Evolutionary conservation across 352 stramenopile genomes (phyloP).

Genomic region (Phytophthora citrophthora): DNA sequence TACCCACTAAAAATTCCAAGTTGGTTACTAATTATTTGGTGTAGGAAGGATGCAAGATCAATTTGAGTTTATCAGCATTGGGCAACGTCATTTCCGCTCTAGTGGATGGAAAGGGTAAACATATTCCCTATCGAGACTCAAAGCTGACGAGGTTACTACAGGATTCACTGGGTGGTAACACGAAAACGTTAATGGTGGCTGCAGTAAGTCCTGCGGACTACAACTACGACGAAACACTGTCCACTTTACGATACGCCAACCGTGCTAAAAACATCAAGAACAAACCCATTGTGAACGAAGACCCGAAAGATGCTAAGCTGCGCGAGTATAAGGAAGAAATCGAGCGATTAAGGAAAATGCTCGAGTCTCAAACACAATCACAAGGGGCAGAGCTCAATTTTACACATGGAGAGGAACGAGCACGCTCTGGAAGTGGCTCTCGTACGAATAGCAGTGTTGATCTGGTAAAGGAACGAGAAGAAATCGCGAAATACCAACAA

Average conservation of each 20-base stretch:
- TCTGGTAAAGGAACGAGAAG: slow-evolving; percentile 61
- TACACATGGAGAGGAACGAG: too few relatives aligned
- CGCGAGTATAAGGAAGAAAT: slow-evolving; percentile 92
- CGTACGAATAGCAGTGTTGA: slow-evolving; percentile 13
- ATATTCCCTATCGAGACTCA: slow-evolving; percentile 92
- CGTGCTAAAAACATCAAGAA: slow-evolving; percentile 98
- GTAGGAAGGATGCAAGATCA: slow-evolving; percentile 90
- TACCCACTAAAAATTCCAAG: too few relatives aligned
- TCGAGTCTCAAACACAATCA: slow-evolving; percentile 66
- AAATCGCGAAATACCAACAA: slow-evolving; percentile 67
- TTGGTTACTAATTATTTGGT: too few relatives aligned
- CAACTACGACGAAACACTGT: slow-evolving; percentile 96
- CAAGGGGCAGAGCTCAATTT: slow-evolving; percentile 27
- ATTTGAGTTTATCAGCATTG: slow-evolving; percentile 77
- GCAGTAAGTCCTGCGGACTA: slow-evolving; percentile 95
- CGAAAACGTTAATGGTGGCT: slow-evolving; percentile 97
- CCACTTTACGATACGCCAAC: slow-evolving; percentile 96
- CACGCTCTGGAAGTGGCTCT: slow-evolving; percentile 5
- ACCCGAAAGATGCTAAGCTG: slow-evolving; percentile 93
- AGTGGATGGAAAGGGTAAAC: slow-evolving; percentile 85
- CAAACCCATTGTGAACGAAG: slow-evolving; percentile 95
- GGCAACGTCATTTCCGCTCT: slow-evolving; percentile 89
- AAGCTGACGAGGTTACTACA: slow-evolving; percentile 93
- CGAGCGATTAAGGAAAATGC: slow-evolving; percentile 83
- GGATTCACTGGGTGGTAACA: slow-evolving; percentile 95